These are phyloP conservation scores for Cryptosporidium ryanae DNA, from an alignment of 169 alveolate genomes.

Conservation along the genomic window DNA sequence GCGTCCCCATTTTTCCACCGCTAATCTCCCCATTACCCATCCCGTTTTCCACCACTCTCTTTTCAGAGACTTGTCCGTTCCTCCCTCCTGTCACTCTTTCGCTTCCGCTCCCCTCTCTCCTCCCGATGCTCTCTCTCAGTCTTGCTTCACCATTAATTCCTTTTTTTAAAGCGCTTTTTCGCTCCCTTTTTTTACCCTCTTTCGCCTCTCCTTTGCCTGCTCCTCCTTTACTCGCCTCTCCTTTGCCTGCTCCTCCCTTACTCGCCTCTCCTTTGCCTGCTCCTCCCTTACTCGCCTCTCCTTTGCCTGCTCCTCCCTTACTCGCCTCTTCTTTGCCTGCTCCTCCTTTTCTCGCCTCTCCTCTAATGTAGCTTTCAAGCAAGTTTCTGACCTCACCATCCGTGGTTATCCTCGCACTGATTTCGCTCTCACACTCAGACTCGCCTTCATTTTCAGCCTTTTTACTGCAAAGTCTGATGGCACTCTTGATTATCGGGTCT, in stretches of 20 bases:
- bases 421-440: slow-evolving; percentile 1
- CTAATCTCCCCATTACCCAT: background rate
- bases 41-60: background rate
- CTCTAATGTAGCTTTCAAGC: slow-evolving; percentile 32
- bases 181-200: too few species aligned
- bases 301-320: too few species aligned
- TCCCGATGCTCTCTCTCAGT: too few species aligned
- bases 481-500: background rate
- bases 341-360: slow-evolving; percentile 2
- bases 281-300: background rate
- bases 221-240: too few species aligned
- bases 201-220: too few species aligned
- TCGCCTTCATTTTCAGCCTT: background rate
- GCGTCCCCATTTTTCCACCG: too few species aligned
- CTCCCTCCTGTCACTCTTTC: too few species aligned
- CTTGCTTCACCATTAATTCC: too few species aligned
- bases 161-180: slow-evolving; percentile 5
- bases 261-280: slow-evolving; percentile 12
- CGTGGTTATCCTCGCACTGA: slow-evolving; percentile 32
- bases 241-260: too few species aligned
- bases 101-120: too few species aligned
- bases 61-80: too few species aligned
- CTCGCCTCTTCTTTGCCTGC: slow-evolving; percentile 12
- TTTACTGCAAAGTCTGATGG: background rate
- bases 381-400: slow-evolving; percentile 55